Percentiles rank a stretch among this genome's conserved stretches.
Conservation (phyloP, 257 asterid species). For the Salvia splendens region DNA sequence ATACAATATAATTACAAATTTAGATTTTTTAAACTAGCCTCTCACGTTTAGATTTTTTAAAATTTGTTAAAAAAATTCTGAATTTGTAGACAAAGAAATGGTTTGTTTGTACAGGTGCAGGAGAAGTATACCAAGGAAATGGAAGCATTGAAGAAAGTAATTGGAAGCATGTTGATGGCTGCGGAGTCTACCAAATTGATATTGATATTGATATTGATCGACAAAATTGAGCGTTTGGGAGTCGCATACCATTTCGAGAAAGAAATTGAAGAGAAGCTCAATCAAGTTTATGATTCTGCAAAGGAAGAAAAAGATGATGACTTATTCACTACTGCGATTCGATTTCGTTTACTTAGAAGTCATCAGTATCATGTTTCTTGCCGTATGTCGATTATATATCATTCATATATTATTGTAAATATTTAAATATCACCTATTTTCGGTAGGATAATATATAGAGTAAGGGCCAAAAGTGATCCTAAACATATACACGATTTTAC, state of each 20-base stretch:
- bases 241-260: conserved; percentile 30
- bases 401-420: not conserved
- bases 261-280: conserved; percentile 29
- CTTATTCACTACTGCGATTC: conserved; percentile 28
- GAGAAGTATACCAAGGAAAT: not conserved
- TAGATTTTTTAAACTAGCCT: too few relatives aligned
- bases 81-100: too few relatives aligned
- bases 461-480: too few relatives aligned
- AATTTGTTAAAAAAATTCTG: too few relatives aligned
- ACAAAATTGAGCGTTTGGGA: conserved; percentile 28
- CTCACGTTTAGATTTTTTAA: too few relatives aligned
- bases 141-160: conserved; percentile 15
- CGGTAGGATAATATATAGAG: too few relatives aligned
- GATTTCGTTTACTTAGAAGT: conserved; percentile 37
- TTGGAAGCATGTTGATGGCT: not conserved
- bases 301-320: not conserved
- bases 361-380: conserved; percentile 27
- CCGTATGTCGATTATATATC: not conserved
- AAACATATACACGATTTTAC: too few relatives aligned
- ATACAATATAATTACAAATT: too few relatives aligned
- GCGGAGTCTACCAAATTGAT: not conserved
- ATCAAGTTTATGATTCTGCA: not conserved
- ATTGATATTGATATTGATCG: too few relatives aligned
- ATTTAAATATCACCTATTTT: too few relatives aligned
- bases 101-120: not conserved